A percentile compares a stretch with the other conserved stretches of the same genome.
Evolutionary conservation across 2,329 filamentous ascomycete species (phyloP).

Genomic region (Ceratocystis destructans): DNA sequence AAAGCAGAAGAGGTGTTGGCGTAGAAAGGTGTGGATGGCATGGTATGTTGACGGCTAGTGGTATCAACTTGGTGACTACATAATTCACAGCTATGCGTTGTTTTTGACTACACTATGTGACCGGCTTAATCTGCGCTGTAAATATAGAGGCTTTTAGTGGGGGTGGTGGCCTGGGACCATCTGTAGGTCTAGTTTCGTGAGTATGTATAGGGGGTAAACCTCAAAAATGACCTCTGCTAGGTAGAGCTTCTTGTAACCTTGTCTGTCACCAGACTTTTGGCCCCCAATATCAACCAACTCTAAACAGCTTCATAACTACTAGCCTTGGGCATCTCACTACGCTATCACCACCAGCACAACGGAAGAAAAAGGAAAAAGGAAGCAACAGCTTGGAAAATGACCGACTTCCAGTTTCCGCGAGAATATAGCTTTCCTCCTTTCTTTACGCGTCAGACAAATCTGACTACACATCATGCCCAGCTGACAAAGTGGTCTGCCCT

Average conservation of each 20-base stretch:
- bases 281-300: background rate
- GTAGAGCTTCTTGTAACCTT: background rate
- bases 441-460: conserved; percentile 69
- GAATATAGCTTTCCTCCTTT: conserved; percentile 70
- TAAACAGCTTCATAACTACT: background rate
- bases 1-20: background rate
- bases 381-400: background rate
- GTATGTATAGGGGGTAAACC: too few species aligned
- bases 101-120: background rate
- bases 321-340: background rate
- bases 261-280: background rate
- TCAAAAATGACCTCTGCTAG: too few species aligned
- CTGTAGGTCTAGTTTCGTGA: too few species aligned
- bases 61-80: conserved; percentile 1
- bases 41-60: background rate
- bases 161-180: background rate
- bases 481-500: conserved; percentile 76
- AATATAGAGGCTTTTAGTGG: background rate
- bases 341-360: too few species aligned
- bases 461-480: conserved; percentile 59
- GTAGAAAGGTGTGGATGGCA: background rate
- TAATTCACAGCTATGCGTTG: conserved; percentile 5
- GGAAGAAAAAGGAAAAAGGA: background rate
- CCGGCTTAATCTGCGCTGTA: background rate
- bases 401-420: conserved; percentile 42